A percentile compares a stretch with the other conserved stretches of the same genome.
These are phyloP conservation scores for Nicotiana rustica DNA, from an alignment of 305 asterid genomes.

Conservation along the genomic window DNA sequence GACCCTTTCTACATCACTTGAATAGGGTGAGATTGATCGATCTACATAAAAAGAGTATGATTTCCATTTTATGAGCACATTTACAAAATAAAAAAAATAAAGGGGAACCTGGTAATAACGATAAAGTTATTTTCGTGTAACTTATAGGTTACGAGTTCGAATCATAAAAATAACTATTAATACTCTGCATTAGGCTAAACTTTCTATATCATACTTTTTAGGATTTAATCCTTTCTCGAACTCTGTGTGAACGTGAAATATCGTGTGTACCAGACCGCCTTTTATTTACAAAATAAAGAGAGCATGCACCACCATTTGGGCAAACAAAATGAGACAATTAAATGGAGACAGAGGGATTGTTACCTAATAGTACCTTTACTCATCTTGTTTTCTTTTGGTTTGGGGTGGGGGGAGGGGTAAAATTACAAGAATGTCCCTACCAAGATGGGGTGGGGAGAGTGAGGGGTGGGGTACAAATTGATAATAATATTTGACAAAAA, in stretches of 20 bases:
- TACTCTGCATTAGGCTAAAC: too few species aligned
- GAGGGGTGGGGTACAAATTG: background rate
- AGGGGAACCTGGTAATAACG: fast-evolving
- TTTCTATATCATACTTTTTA: too few species aligned
- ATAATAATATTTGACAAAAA: slow-evolving; percentile 21
- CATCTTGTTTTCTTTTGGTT: background rate
- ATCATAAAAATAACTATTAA: too few species aligned
- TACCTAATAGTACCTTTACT: background rate
- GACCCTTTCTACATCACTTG: background rate
- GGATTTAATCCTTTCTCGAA: too few species aligned
- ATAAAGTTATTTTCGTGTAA: too few species aligned
- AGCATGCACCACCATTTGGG: background rate
- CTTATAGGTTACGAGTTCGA: too few species aligned
- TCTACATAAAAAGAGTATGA: background rate
- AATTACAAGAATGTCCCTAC: slow-evolving; percentile 1
- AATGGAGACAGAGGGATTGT: background rate
- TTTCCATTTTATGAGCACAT: background rate
- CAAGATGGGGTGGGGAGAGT: background rate
- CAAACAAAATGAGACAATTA: slow-evolving; percentile 4
- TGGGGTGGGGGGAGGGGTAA: background rate
- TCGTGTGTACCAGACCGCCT: fast-evolving
- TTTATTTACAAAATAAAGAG: background rate
- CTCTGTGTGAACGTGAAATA: too few species aligned
- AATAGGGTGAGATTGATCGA: background rate
- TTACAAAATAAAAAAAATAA: background rate